phyloP scores from a whole-genome alignment of 495 filamentous ascomycete genomes.

The Penicillium crystallinum region DNA sequence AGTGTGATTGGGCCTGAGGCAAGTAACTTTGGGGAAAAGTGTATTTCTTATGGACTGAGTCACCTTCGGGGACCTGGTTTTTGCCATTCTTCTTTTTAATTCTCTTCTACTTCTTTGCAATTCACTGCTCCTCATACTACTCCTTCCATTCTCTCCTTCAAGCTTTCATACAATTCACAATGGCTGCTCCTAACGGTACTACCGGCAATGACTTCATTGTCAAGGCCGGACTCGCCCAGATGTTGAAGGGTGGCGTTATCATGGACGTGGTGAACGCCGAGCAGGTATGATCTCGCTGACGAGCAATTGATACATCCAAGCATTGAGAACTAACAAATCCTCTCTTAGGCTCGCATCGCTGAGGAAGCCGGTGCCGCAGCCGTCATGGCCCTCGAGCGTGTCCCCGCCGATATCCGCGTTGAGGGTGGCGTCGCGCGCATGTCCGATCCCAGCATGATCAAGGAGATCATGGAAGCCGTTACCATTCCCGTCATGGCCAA shows the following conservation, averaged over 20 bases:
- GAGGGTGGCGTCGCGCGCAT: constrained; percentile 94
- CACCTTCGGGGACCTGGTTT: constrained; percentile 6
- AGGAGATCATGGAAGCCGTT: constrained; percentile 93
- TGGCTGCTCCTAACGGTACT: constrained; percentile 34
- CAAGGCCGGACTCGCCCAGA: constrained; percentile 92
- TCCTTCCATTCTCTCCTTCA: constrained; percentile 3
- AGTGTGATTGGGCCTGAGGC: constrained; percentile 15
- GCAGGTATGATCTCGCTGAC: constrained; percentile 51
- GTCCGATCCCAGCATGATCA: constrained; percentile 94
- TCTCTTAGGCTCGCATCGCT: constrained; percentile 76
- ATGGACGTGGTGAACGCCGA: constrained; percentile 97
- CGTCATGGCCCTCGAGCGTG: constrained; percentile 98
- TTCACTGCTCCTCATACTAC: constrained; percentile 6
- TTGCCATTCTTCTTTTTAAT: constrained; percentile 5
- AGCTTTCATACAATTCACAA: constrained; percentile 17
- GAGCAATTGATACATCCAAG: background rate
- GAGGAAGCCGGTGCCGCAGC: constrained; percentile 94
- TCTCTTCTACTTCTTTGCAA: background rate
- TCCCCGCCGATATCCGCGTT: constrained; percentile 91
- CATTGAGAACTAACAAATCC: background rate
- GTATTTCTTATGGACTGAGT: constrained; percentile 16
- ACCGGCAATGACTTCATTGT: constrained; percentile 56
- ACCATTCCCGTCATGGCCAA: constrained; percentile 99
- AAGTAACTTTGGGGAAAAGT: constrained; percentile 8
- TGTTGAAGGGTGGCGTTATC: constrained; percentile 98